phyloP scores from a whole-genome alignment of 495 filamentous ascomycete genomes.

The Neurospora sp. region DNA sequence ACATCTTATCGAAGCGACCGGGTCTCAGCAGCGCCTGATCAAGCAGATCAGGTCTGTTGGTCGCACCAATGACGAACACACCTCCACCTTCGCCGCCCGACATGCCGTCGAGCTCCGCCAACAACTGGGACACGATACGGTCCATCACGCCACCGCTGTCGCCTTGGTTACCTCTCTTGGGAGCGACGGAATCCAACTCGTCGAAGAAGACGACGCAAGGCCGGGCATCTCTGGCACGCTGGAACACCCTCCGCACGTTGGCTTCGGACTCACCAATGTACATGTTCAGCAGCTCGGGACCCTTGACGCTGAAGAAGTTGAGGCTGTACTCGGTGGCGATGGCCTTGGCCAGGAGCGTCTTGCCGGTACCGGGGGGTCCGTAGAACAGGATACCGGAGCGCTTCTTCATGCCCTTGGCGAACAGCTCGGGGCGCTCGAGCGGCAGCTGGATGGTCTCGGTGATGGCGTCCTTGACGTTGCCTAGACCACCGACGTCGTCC shows the following conservation, averaged over 20 bases:
- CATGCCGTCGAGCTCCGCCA: conserved; percentile 96
- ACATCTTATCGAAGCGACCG: conserved; percentile 97
- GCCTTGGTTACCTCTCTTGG: conserved; percentile 94
- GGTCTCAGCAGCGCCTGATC: conserved; percentile 86
- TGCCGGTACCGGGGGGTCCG: conserved; percentile 91
- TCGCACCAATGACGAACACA: conserved; percentile 96
- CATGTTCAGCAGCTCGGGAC: conserved; percentile 96
- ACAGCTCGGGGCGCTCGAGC: conserved; percentile 84
- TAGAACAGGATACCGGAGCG: conserved; percentile 96
- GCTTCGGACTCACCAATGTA: conserved; percentile 99
- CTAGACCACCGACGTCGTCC: conserved; percentile 91
- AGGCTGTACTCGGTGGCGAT: conserved; percentile 97
- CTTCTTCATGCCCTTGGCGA: conserved; percentile 98
- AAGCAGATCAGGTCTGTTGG: conserved; percentile 87
- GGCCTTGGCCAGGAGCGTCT: conserved; percentile 92
- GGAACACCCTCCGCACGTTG: conserved; percentile 92
- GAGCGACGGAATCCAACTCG: conserved; percentile 92
- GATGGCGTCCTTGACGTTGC: conserved; percentile 89
- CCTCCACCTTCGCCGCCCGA: conserved; percentile 78
- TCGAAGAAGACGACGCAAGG: conserved; percentile 99
- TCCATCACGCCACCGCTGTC: conserved; percentile 99
- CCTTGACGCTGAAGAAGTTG: conserved; percentile 99
- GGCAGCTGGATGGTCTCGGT: conserved; percentile 95
- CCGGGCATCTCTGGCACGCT: conserved; percentile 85
- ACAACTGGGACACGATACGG: conserved; percentile 88